A percentile compares a stretch with the other conserved stretches of the same genome.
Evolutionary conservation across 2,329 filamentous ascomycete genomes (phyloP).

Genomic region (Plectosphaerella sp.): DNA sequence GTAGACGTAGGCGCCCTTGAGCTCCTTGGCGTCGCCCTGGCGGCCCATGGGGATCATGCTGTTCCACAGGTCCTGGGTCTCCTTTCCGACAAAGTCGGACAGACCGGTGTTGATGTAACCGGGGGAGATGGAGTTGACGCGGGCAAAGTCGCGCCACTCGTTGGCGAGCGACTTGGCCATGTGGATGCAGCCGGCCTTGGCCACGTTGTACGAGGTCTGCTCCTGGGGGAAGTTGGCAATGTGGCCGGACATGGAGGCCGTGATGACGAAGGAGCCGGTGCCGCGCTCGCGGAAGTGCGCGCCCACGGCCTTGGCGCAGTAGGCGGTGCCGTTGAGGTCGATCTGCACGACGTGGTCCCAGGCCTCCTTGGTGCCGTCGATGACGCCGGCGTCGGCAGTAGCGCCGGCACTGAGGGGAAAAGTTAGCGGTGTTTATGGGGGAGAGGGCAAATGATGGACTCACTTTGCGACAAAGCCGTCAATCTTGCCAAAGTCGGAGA

Average conservation of each 20-base stretch:
- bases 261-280: slow-evolving; percentile 63
- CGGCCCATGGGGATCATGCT: slow-evolving; percentile 71
- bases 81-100: slow-evolving; percentile 58
- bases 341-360: slow-evolving; percentile 62
- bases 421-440: background rate
- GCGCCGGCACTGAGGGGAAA: slow-evolving; percentile 49
- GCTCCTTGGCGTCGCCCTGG: slow-evolving; percentile 63
- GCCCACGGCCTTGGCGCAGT: slow-evolving; percentile 62
- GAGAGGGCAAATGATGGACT: slow-evolving; percentile 25
- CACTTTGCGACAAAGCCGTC: slow-evolving; percentile 74
- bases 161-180: slow-evolving; percentile 47
- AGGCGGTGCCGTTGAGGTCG: slow-evolving; percentile 66
- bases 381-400: slow-evolving; percentile 63
- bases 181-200: slow-evolving; percentile 52
- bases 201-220: slow-evolving; percentile 63
- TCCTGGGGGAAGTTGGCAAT: slow-evolving; percentile 67
- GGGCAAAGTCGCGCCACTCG: slow-evolving; percentile 65
- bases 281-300: slow-evolving; percentile 60
- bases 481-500: slow-evolving; percentile 68
- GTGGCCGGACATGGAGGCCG: slow-evolving; percentile 65
- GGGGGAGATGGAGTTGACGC: slow-evolving; percentile 62
- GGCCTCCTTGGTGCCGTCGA: slow-evolving; percentile 62
- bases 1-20: slow-evolving; percentile 77
- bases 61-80: slow-evolving; percentile 69
- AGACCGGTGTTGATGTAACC: slow-evolving; percentile 68